Evolutionary conservation across 148 eudicot genomes (phyloP), one percentile per base, ranked within the genome.

Genomic region (Oxyria digyna): DNA sequence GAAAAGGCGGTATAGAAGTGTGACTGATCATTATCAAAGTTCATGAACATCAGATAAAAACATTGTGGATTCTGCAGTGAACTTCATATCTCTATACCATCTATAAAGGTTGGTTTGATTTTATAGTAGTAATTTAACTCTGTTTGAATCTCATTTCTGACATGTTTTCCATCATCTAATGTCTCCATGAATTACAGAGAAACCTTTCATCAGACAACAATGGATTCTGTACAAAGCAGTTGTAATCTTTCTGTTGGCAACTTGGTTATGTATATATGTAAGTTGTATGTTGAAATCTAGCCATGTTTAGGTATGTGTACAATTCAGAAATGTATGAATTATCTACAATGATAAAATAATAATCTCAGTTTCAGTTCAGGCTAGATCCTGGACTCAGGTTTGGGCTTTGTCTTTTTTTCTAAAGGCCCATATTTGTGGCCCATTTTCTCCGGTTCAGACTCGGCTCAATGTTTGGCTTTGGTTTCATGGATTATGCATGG

Each of bases 1-100:
- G 87, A 91, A 85, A 78, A 86, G 83, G 79, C 85, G 95, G 38
- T 77, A 79, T 77, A 81, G 85, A 71, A 85, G 91, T 81, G 81
- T 31, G 71, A 79, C 91, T 63, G 62, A 85, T 48, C 67, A 69
- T 48, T 45, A 66, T 69, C 77, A 69, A 64, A 82, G 80, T 67
- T 78, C 69, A 8, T 74, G 48, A 78, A 23, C 20, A 42, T 23
- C 26, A 35, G 13, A 63, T 33, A 6, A 11, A 32, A 41, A 67
- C 70, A 21, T 43, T 46, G 54, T 55, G 1, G 8, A 31, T 13
- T 20, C 62, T 52, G 62, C 27, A 49, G 26, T 49, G 26, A 49
- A 8, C 8, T 27, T 29, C 29, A 4, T 59, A 15, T 59, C 37
- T 59, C 1, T 38, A 13, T 14, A 27, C 20, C 65, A 27, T 59